Percentiles rank a stretch among this genome's conserved stretches.
Conservation (phyloP, 2,329 filamentous ascomycete genomes). For the Colletotrichum orchidophilum region DNA sequence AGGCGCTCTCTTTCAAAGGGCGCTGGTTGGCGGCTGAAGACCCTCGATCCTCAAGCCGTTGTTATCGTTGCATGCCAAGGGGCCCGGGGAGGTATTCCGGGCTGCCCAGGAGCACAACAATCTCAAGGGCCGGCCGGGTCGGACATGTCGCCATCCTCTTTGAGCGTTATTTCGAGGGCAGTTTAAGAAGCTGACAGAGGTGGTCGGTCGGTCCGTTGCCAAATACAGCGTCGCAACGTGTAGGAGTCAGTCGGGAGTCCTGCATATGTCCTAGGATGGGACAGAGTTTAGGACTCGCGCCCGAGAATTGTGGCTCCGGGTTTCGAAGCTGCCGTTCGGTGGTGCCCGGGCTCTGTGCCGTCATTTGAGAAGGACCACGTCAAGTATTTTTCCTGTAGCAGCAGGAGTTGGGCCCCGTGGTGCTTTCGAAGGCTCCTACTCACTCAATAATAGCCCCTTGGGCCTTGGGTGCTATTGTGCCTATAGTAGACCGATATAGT, state of each 20-base stretch:
- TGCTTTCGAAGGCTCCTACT: not conserved
- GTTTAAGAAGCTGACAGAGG: not conserved
- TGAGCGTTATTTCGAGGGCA: not conserved
- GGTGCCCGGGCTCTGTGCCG: not conserved
- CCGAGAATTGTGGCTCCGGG: constrained; percentile 2
- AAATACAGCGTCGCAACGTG: not conserved
- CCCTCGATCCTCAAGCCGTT: too few relatives aligned
- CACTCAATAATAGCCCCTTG: not conserved
- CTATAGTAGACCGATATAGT: not conserved
- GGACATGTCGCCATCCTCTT: not conserved
- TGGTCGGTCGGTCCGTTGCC: not conserved
- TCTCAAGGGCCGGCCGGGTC: not conserved
- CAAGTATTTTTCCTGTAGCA: not conserved
- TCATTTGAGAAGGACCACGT: not conserved
- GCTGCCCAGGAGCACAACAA: not conserved
- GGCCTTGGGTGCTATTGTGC: not conserved
- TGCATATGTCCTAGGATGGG: not conserved
- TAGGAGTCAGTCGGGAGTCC: not conserved
- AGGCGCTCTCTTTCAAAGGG: not conserved
- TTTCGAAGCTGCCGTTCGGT: not conserved
- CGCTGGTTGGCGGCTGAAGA: not conserved
- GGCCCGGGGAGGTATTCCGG: not conserved
- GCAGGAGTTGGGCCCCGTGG: not conserved
- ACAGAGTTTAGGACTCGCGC: not conserved
- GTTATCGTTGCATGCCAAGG: not conserved